phyloP scores from a whole-genome alignment of 2,329 filamentous ascomycete species.

The Coniochaeta hoffmannii region DNA sequence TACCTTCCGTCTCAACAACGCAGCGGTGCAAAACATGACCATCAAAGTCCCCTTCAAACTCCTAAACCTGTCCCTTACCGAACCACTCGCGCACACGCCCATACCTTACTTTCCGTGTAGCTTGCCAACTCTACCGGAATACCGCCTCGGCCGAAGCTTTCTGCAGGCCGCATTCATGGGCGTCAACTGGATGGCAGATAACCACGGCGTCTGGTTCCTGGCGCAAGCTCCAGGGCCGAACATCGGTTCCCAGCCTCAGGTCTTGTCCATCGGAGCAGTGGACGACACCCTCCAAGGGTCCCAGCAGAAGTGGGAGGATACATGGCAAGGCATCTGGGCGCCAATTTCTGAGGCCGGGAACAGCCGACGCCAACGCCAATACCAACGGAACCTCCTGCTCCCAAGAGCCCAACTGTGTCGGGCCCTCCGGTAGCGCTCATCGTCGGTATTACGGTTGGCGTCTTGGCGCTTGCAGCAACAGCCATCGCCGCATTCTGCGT shows the following conservation, averaged over 20 bases:
- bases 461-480: background rate
- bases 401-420: background rate
- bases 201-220: slow-evolving; percentile 25
- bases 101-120: background rate
- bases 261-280: background rate
- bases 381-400: background rate
- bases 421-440: background rate
- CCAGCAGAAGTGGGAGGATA: background rate
- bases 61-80: slow-evolving; percentile 31
- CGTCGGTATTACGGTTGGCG: background rate
- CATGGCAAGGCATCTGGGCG: background rate
- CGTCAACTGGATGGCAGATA: slow-evolving; percentile 24
- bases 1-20: slow-evolving; percentile 22
- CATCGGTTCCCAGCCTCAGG: slow-evolving; percentile 10
- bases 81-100: slow-evolving; percentile 17
- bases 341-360: background rate
- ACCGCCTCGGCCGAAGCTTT: slow-evolving; percentile 34
- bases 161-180: slow-evolving; percentile 39
- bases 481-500: background rate
- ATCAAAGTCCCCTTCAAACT: slow-evolving; percentile 35
- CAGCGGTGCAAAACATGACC: slow-evolving; percentile 19
- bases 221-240: slow-evolving; percentile 33
- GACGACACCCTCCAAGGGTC: background rate
- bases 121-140: slow-evolving; percentile 6
- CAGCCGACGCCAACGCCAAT: background rate